Evolutionary conservation across 2,329 filamentous ascomycete genomes (phyloP).

Genomic region (Aspergillus thermomutatus): DNA sequence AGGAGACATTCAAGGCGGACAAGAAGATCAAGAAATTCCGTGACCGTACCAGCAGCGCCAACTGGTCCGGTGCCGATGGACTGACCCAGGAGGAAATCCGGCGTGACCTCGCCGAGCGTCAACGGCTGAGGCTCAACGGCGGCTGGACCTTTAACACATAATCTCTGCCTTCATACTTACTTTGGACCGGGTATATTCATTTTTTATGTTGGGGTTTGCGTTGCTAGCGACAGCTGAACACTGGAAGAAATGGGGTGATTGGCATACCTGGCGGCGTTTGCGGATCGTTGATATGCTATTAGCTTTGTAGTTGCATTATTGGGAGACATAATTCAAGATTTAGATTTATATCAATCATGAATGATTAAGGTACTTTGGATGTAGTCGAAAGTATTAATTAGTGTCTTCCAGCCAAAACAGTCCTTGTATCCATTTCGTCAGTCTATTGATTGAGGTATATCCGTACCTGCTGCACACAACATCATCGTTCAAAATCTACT

Average conservation of each 20-base stretch:
- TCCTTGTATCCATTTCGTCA: too few species aligned
- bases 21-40: conserved; percentile 88
- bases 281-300: conserved; percentile 14
- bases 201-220: conserved; percentile 2
- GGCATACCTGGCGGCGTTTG: conserved; percentile 4
- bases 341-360: not conserved
- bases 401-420: not conserved
- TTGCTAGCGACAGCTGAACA: conserved; percentile 7
- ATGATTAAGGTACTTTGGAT: not conserved
- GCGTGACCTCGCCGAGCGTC: conserved; percentile 73
- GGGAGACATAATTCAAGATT: not conserved
- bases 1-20: conserved; percentile 90
- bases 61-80: conserved; percentile 79
- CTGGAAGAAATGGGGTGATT: conserved; percentile 3
- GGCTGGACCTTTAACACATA: conserved; percentile 72
- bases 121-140: conserved; percentile 75
- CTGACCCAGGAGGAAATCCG: conserved; percentile 85
- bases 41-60: conserved; percentile 86
- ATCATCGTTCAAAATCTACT: not conserved
- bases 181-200: not conserved
- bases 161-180: not conserved
- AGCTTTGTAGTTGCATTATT: conserved; percentile 6
- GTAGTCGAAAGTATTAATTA: not conserved
- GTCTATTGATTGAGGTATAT: too few species aligned
- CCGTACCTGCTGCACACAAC: too few species aligned